Conservation (phyloP, 2,329 filamentous ascomycete genomes). For the Pseudogymnoascus sp. region DNA sequence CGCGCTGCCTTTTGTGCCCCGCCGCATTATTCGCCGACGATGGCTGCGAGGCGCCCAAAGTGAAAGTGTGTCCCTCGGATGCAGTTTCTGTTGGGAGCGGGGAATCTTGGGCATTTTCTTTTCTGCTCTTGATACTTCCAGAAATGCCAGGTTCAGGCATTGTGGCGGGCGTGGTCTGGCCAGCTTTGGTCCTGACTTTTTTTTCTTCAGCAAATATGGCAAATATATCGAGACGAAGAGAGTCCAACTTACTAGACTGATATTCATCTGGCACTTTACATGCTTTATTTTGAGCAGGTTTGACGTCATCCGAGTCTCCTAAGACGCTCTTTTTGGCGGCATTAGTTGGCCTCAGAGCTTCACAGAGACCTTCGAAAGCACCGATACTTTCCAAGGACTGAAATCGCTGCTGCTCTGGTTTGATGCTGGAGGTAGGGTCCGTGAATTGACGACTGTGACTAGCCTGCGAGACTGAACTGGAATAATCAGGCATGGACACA, state of each 20-base stretch:
- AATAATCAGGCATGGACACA: conserved; percentile 40
- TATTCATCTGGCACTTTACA: background rate
- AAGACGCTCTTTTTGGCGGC: conserved; percentile 19
- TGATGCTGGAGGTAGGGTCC: conserved; percentile 22
- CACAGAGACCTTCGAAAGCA: conserved; percentile 24
- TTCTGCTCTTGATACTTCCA: conserved; percentile 18
- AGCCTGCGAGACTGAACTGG: conserved; percentile 19
- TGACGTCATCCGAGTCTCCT: background rate
- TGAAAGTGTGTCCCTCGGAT: conserved; percentile 10
- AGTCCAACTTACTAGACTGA: background rate
- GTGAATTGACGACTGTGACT: conserved; percentile 29
- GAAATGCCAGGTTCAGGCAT: background rate
- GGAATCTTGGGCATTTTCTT: conserved; percentile 20
- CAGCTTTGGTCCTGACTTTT: background rate
- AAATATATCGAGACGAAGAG: background rate
- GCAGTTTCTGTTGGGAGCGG: conserved; percentile 7
- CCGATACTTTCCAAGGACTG: conserved; percentile 20
- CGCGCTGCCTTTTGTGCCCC: conserved; percentile 35
- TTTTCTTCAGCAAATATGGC: background rate
- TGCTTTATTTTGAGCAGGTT: background rate
- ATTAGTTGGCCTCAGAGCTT: conserved; percentile 24
- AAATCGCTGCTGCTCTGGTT: conserved; percentile 14
- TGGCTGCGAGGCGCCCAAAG: conserved; percentile 16
- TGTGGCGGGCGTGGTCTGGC: conserved; percentile 4
- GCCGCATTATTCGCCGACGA: conserved; percentile 15